Percentiles rank a stretch among this genome's conserved stretches.
phyloP scores from a whole-genome alignment of 31 red algal species.

The Odonthalia washingtoniensis region DNA sequence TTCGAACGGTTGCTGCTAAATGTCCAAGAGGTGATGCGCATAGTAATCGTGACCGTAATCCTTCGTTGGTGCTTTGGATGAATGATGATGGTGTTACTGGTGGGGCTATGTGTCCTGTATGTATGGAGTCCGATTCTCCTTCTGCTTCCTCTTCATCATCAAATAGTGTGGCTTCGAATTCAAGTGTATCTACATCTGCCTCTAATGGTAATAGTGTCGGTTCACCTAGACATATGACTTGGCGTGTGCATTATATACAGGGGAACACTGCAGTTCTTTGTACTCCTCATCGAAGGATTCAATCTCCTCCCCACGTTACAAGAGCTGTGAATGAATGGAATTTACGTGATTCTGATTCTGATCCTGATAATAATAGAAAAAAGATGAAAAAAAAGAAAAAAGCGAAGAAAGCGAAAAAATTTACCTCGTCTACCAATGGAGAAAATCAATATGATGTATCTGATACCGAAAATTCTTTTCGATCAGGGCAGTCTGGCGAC shows the following conservation, averaged over 20 bases:
- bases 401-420: not conserved
- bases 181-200: not conserved
- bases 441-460: not conserved
- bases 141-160: conserved; percentile 14
- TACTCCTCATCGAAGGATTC: conserved; percentile 49
- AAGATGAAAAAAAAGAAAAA: not conserved
- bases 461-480: not conserved
- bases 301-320: conserved; percentile 23
- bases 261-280: conserved; percentile 47
- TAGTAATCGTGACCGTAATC: conserved; percentile 60
- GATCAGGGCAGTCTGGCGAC: not conserved
- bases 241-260: conserved; percentile 63
- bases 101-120: conserved; percentile 81
- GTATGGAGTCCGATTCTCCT: conserved; percentile 29
- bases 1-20: conserved; percentile 64
- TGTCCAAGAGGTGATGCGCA: conserved; percentile 54
- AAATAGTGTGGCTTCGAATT: not conserved
- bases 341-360: not conserved
- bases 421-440: not conserved
- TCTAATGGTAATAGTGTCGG: not conserved
- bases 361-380: not conserved
- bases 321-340: conserved; percentile 28
- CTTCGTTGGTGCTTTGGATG: conserved; percentile 81
- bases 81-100: conserved; percentile 75
- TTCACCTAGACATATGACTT: conserved; percentile 27